Conservation (phyloP, 371 early-diverging fungal species). For the Nosema muscidifuracis region DNA sequence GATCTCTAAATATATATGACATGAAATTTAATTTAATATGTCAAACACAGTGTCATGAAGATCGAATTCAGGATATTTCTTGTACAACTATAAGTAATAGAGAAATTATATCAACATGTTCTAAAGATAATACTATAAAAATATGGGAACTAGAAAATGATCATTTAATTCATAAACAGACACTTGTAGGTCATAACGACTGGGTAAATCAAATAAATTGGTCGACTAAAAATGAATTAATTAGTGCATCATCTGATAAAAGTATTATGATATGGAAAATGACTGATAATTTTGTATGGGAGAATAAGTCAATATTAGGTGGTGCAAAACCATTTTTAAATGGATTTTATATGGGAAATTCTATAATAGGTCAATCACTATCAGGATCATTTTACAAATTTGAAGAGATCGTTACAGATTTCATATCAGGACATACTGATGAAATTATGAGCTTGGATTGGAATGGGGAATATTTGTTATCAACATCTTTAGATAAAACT, state of each 20-base stretch:
- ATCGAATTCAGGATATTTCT: slow-evolving; percentile 41
- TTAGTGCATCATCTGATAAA: slow-evolving; percentile 44
- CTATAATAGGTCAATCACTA: slow-evolving; percentile 33
- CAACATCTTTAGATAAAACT: slow-evolving; percentile 49
- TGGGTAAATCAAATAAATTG: slow-evolving; percentile 46
- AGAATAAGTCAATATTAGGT: slow-evolving; percentile 12
- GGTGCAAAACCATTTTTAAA: slow-evolving; percentile 33
- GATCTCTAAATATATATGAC: slow-evolving; percentile 11
- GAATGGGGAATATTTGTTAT: slow-evolving; percentile 32
- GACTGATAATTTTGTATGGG: slow-evolving; percentile 6
- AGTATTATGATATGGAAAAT: slow-evolving; percentile 44
- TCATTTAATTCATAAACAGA: slow-evolving; percentile 30
- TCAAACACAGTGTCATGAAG: slow-evolving; percentile 29
- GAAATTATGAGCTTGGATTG: slow-evolving; percentile 45
- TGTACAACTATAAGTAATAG: neutral
- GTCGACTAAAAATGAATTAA: slow-evolving; percentile 24
- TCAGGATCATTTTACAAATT: slow-evolving; percentile 53
- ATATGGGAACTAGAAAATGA: slow-evolving; percentile 21
- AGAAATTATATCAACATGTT: slow-evolving; percentile 24
- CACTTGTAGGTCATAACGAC: slow-evolving; percentile 50
- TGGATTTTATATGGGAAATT: slow-evolving; percentile 11
- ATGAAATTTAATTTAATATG: neutral
- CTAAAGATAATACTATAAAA: slow-evolving; percentile 50
- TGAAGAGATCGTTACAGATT: slow-evolving; percentile 12
- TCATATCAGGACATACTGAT: slow-evolving; percentile 45